Percentiles rank a stretch among this genome's conserved stretches.
Conservation (phyloP, 2,329 filamentous ascomycete species). For the Alternaria panax region DNA sequence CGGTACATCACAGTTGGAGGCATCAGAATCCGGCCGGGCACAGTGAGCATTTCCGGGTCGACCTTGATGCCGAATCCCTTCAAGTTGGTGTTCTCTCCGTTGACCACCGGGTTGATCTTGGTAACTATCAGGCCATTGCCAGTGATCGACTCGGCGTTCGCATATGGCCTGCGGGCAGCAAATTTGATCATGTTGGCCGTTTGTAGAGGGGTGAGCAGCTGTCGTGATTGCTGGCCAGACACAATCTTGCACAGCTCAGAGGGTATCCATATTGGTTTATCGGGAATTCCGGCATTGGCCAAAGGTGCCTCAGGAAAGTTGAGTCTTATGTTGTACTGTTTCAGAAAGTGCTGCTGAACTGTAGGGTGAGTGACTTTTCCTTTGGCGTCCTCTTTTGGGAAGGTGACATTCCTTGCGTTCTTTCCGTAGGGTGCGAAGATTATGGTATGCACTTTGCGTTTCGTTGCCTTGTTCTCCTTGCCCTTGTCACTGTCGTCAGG, state of each 20-base stretch:
- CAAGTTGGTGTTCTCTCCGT: conserved; percentile 33
- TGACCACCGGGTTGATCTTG: conserved; percentile 30
- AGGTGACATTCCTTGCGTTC: conserved; percentile 42
- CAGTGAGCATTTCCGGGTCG: conserved; percentile 69
- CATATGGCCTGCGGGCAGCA: conserved; percentile 37
- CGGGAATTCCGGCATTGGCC: conserved; percentile 36
- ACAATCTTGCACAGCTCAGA: conserved; percentile 42
- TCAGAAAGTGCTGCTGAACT: conserved; percentile 32
- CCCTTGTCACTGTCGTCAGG: conserved; percentile 44
- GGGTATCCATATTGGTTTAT: conserved; percentile 43
- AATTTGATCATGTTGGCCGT: conserved; percentile 45
- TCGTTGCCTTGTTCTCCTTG: conserved; percentile 38
- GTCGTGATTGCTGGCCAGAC: conserved; percentile 40
- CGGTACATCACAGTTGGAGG: conserved; percentile 69
- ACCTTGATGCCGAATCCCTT: conserved; percentile 69
- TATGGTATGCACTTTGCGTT: conserved; percentile 51
- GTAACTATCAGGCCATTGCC: conserved; percentile 35
- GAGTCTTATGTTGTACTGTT: conserved; percentile 32
- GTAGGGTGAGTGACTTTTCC: conserved; percentile 20
- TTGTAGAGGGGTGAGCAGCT: conserved; percentile 35
- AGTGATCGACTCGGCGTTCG: conserved; percentile 43
- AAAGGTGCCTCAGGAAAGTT: conserved; percentile 30
- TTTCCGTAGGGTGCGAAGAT: conserved; percentile 44
- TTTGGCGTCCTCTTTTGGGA: conserved; percentile 18
- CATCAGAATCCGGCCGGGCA: conserved; percentile 72